phyloP scores from a whole-genome alignment of 345 rosid genomes.

The Ceriops tagal region DNA sequence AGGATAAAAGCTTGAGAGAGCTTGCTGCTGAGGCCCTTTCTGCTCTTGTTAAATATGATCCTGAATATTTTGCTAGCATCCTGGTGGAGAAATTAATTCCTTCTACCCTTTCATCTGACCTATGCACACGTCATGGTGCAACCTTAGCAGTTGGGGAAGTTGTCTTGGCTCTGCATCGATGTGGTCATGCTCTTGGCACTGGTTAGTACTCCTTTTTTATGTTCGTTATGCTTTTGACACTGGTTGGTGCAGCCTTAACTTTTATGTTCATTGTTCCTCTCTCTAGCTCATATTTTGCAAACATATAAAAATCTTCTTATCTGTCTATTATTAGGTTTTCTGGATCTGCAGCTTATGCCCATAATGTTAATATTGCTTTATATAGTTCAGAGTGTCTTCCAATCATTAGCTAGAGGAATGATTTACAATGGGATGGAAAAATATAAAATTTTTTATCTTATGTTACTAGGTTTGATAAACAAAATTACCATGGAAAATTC shows the following conservation, averaged over 20 bases:
- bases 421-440: not conserved
- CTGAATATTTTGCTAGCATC: conserved; percentile 56
- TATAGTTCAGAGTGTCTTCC: not conserved
- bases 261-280: not conserved
- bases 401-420: not conserved
- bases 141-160: conserved; percentile 85
- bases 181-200: conserved; percentile 46
- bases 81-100: conserved; percentile 73
- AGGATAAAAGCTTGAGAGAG: conserved; percentile 95
- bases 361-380: too few relatives aligned
- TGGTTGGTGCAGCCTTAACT: conserved; percentile 47
- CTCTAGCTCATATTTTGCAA: not conserved
- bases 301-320: not conserved
- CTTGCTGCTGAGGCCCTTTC: conserved; percentile 83
- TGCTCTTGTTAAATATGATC: conserved; percentile 82
- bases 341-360: too few relatives aligned
- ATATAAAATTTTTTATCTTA: not conserved
- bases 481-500: not conserved
- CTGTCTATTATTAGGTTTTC: not conserved
- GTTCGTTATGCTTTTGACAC: conserved; percentile 39
- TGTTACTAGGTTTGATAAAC: not conserved
- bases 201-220: conserved; percentile 47
- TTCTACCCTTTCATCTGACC: conserved; percentile 80
- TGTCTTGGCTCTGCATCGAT: conserved; percentile 65
- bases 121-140: conserved; percentile 93